Evolutionary conservation across 306 rosid genomes (phyloP).

Genomic region (Casuarina cunninghamiana): DNA sequence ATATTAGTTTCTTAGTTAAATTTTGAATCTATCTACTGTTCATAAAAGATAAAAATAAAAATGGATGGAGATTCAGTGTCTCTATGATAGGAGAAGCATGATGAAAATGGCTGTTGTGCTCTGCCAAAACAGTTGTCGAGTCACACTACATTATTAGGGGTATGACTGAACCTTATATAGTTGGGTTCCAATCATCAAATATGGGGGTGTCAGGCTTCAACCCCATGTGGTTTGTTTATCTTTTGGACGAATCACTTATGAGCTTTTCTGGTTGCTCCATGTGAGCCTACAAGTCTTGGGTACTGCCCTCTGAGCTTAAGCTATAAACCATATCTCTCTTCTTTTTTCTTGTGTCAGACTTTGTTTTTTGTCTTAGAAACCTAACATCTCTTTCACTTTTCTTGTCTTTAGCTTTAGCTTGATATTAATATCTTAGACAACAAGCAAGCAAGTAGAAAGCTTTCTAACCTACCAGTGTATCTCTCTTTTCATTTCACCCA

Average conservation of each 20-base stretch:
- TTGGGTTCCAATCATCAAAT: slow-evolving; percentile 35
- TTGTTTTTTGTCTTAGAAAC: background rate
- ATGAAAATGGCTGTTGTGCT: no score
- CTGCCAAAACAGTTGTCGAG: background rate
- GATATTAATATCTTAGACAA: background rate
- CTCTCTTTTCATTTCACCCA: slow-evolving; percentile 28
- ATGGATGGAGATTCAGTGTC: no score
- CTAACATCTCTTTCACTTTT: slow-evolving; percentile 31
- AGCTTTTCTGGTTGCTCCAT: slow-evolving; percentile 44
- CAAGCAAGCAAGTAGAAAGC: slow-evolving; percentile 11
- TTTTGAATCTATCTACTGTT: no score
- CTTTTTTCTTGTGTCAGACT: background rate
- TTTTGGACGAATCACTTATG: slow-evolving; percentile 23
- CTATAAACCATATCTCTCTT: slow-evolving; percentile 16
- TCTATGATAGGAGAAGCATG: no score
- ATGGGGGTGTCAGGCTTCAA: slow-evolving; percentile 40
- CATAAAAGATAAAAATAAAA: no score
- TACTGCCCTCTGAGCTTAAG: slow-evolving; percentile 10
- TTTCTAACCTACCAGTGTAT: background rate
- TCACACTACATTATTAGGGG: background rate
- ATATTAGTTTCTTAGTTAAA: no score
- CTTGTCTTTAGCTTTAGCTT: background rate
- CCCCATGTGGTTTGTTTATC: slow-evolving; percentile 61
- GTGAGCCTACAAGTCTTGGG: slow-evolving; percentile 31
- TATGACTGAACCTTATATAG: background rate